Percentiles rank a stretch among this genome's conserved stretches.
Evolutionary conservation across 805 yeast genomes (phyloP).

Genomic region (Lachancea quebecensis): DNA sequence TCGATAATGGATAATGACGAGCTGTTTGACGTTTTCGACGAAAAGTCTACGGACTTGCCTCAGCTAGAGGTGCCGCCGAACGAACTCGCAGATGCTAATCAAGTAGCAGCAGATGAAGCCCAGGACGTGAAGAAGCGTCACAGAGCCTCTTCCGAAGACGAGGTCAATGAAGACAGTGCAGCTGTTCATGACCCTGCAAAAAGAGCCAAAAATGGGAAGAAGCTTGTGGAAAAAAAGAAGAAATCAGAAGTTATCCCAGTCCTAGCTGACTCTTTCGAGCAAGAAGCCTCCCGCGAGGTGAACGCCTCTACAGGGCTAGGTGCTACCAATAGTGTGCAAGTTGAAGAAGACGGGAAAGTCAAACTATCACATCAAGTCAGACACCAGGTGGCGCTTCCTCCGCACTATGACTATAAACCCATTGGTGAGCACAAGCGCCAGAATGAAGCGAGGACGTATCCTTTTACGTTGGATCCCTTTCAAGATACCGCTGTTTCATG

Average conservation of each 20-base stretch:
- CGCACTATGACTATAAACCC: constrained; percentile 80
- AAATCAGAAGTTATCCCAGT: constrained; percentile 55
- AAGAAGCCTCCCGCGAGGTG: constrained; percentile 84
- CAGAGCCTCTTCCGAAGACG: constrained; percentile 10
- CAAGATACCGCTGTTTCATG: constrained; percentile 96
- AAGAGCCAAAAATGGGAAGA: constrained; percentile 27
- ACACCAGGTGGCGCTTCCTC: constrained; percentile 96
- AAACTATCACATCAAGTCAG: constrained; percentile 88
- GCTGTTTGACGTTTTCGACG: constrained; percentile 31
- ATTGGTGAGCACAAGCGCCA: constrained; percentile 78
- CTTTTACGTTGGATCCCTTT: constrained; percentile 91
- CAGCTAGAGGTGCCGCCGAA: constrained; percentile 13
- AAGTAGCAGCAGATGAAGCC: constrained; percentile 2
- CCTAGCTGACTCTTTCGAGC: constrained; percentile 80
- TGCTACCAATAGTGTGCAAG: constrained; percentile 34
- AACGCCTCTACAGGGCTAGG: constrained; percentile 71
- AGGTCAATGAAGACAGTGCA: constrained; percentile 2
- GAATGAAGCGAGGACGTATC: constrained; percentile 81
- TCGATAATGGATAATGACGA: constrained; percentile 19
- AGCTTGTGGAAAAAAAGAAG: constrained; percentile 33
- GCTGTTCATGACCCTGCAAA: constrained; percentile 12
- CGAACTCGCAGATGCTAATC: constrained; percentile 12
- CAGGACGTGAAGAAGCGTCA: constrained; percentile 16
- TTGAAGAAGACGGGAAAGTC: constrained; percentile 44
- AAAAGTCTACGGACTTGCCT: constrained; percentile 14